Base-by-base conservation (phyloP, 2,329 filamentous ascomycete genomes). In the Fusarium pininemorale region DNA sequence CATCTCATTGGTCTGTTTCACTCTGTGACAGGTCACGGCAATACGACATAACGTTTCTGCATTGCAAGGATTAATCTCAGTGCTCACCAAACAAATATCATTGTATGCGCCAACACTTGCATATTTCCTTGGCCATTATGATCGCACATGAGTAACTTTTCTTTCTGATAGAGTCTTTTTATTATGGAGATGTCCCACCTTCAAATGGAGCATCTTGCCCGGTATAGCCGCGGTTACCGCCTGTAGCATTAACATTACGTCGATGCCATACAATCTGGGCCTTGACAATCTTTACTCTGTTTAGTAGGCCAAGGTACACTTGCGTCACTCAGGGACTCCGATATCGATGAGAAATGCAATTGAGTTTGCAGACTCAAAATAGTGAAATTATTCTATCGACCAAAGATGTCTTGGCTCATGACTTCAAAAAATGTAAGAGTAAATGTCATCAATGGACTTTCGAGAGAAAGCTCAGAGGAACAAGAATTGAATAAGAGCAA, bases 181-280 rank as follows among this genome's bases (percentile, higher is more conserved):
- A 59, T 53, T 60, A 66, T 66, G 56, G 57, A 26, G 38, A 69
- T 64, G 64, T 69, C 44, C 48, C 66, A 64, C 65, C 20, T 14
- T 45, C 16, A 37, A 50, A 32, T 63, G 56, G 64, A 69, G 56
- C 38, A n/a, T 28, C 13, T 41, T 16, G 35, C 32, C 42, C 56
- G 42, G 41, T 50, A 42, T 30, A 63, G 30, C 66, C 66, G 66
- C 66, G 37, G 48, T 48, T 63, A 42, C 35, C 66, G 66, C 48
- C 37, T 20, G 14, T 26, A 26, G 32, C 24, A 54, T 42, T 3
- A 28, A 48, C 24, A 54, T 66, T 42, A 67, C 32, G 39, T 50
- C 28, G 45, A 37, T 67, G n/a, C 20, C 38, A 32, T 51, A 14
- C 30, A 51, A 55, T 53, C 28, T 39, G 32, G 35, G 53, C 22